Conservation (phyloP, 2,329 filamentous ascomycete species). For the Ophiostoma sp. region DNA sequence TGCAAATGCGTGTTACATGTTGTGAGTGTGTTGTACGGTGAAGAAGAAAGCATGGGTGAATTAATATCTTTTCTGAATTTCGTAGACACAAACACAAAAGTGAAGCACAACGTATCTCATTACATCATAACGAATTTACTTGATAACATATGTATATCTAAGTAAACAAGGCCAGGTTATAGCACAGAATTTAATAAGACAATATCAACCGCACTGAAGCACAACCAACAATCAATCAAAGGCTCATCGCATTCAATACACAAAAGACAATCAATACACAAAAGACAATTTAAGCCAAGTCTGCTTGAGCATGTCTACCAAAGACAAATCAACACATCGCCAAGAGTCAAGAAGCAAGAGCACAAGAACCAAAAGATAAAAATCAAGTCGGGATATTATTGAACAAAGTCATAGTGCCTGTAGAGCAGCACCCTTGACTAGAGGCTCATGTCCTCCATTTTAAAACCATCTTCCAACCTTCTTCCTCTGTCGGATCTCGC, state of each 20-base stretch:
- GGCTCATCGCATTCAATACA: neutral
- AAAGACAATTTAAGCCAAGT: neutral
- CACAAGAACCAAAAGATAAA: neutral
- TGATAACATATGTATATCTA: no score
- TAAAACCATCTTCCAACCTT: neutral
- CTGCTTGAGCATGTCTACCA: neutral
- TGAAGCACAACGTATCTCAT: neutral
- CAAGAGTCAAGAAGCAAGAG: neutral
- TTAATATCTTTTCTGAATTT: neutral
- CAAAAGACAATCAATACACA: neutral
- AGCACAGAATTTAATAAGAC: neutral
- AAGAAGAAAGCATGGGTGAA: neutral
- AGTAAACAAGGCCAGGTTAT: neutral
- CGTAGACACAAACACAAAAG: neutral
- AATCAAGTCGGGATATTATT: neutral
- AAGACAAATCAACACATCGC: neutral
- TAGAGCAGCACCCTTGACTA: neutral
- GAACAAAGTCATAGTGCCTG: neutral
- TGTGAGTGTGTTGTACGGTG: neutral
- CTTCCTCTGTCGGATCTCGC: neutral
- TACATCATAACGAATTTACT: neutral
- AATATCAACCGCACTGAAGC: neutral
- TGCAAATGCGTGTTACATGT: neutral
- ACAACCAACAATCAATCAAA: neutral
- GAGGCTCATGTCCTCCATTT: neutral